Evolutionary conservation across 1,139 yeast genomes (phyloP).

Genomic region (Kodamaea derodonti): DNA sequence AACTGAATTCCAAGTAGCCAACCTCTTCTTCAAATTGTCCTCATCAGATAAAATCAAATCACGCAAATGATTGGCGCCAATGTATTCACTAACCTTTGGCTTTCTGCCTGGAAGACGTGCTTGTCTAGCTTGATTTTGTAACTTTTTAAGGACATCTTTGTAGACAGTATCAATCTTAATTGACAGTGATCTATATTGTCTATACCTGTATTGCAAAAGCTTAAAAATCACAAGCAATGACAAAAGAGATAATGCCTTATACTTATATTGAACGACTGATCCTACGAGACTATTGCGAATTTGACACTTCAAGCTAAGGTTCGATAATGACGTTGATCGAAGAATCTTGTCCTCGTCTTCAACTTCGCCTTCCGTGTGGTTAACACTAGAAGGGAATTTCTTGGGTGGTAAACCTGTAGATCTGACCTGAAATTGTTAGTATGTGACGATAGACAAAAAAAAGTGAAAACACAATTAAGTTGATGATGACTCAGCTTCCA

Average conservation of each 20-base stretch:
- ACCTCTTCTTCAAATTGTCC: conserved; percentile 39
- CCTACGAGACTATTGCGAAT: conserved; percentile 52
- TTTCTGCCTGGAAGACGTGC: conserved; percentile 22
- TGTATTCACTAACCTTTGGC: conserved; percentile 35
- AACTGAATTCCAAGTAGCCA: conserved; percentile 62
- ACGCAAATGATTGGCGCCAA: conserved; percentile 75
- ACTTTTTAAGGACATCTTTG: conserved; percentile 43
- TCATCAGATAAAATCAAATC: conserved; percentile 59
- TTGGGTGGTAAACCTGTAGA: conserved; percentile 23
- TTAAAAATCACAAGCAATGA: conserved; percentile 19
- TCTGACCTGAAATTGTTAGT: conserved; percentile 32
- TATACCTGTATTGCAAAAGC: conserved; percentile 29
- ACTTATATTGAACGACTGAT: conserved; percentile 43
- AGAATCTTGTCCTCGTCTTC: conserved; percentile 45
- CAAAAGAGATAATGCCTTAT: conserved; percentile 25
- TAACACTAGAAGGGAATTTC: conserved; percentile 19
- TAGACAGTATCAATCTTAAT: conserved; percentile 33
- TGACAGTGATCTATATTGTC: conserved; percentile 28
- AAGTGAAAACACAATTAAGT: conserved; percentile 3
- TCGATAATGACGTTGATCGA: conserved; percentile 71
- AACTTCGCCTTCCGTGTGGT: conserved; percentile 30
- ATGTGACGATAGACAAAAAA: conserved; percentile 3
- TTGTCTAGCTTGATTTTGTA: conserved; percentile 36
- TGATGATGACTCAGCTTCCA: background rate
- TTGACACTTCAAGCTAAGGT: conserved; percentile 60